Base-by-base conservation (phyloP, 441 rosid genomes). In the Macaranga tanarius region DNA sequence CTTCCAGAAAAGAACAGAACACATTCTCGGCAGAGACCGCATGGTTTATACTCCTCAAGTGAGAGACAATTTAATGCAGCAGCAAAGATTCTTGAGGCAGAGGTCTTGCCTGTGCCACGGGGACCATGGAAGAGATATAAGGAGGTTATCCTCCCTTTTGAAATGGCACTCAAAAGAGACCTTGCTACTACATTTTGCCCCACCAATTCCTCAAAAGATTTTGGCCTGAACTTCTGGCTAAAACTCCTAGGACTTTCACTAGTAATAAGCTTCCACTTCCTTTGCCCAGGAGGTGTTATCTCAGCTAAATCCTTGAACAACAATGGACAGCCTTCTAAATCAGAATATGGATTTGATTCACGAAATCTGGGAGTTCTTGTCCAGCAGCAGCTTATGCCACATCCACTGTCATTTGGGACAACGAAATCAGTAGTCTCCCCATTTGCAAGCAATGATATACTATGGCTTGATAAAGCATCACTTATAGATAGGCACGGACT, bases 61-160 rank as follows among this genome's bases (percentile, higher is more conserved):
- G 93, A 87, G 44, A 93, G 89, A 65, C 98, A 93, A 79, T 92
- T 91, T 61, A 93, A 79, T 28, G 96, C 97, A 81, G 95, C 91
- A 68, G 97, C 93, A 79, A 92, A 92, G 59, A 93, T 86, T 83
- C 86, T 87, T 12, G 97, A 83, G 4, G 98, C 90, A 40, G 92
- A 90, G 19, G 96, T 93, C 85, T 93, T 92, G 44, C 98, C 98
- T 0, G 96, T 87, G n/a, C 97, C 98, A 58, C 89, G 97, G 73
- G 96, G 96, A 48, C 98, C 98, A 40, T 92, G 90, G 70, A 93
- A 92, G 31, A 93, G 90, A 77, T 93, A 89, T 2, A 89, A 55
- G 45, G 96, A 85, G 62, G 96, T 62, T 78, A 92, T 77, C 81
- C 88, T 88, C 60, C 92, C 96, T 71, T 85, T 87, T 58, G 89